These are phyloP conservation scores for Vitis labrusca DNA, from an alignment of 164 flowering plant species.

Conservation along the genomic window DNA sequence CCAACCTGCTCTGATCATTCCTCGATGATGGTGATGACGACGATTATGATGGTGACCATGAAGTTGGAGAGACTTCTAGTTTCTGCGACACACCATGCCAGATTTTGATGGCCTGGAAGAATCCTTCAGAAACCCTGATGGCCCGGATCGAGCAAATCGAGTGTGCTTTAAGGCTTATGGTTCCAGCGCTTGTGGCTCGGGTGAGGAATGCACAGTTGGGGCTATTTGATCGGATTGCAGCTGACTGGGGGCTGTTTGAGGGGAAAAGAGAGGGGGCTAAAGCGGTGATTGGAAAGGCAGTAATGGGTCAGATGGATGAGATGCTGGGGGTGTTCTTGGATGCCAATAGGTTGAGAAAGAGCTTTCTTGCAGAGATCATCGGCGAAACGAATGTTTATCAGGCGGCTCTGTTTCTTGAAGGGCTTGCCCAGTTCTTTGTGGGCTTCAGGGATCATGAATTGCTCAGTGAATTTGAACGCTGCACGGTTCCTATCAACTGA, in stretches of 20 bases:
- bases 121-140: slow-evolving; percentile 27
- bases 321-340: slow-evolving; percentile 50
- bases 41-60: not conserved
- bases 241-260: slow-evolving; percentile 27
- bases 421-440: slow-evolving; percentile 56
- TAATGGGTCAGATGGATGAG: slow-evolving; percentile 45
- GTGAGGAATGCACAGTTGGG: slow-evolving; percentile 39
- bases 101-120: slow-evolving; percentile 49
- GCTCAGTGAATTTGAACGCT: slow-evolving; percentile 34
- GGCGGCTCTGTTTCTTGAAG: slow-evolving; percentile 73
- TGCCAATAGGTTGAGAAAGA: slow-evolving; percentile 63
- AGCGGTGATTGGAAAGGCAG: slow-evolving; percentile 27
- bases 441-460: slow-evolving; percentile 53
- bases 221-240: slow-evolving; percentile 38
- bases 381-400: slow-evolving; percentile 48
- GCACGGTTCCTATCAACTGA: slow-evolving; percentile 12
- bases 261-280: slow-evolving; percentile 19
- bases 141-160: slow-evolving; percentile 58
- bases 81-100: slow-evolving; percentile 25
- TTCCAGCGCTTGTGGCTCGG: slow-evolving; percentile 49
- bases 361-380: slow-evolving; percentile 59
- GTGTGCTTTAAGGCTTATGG: slow-evolving; percentile 65
- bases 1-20: slow-evolving; percentile 61
- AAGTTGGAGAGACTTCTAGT: not conserved
- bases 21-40: slow-evolving; percentile 26